These are phyloP conservation scores for Calonectria multiphialidica DNA, from an alignment of 2,329 filamentous ascomycete genomes.

Conservation along the genomic window DNA sequence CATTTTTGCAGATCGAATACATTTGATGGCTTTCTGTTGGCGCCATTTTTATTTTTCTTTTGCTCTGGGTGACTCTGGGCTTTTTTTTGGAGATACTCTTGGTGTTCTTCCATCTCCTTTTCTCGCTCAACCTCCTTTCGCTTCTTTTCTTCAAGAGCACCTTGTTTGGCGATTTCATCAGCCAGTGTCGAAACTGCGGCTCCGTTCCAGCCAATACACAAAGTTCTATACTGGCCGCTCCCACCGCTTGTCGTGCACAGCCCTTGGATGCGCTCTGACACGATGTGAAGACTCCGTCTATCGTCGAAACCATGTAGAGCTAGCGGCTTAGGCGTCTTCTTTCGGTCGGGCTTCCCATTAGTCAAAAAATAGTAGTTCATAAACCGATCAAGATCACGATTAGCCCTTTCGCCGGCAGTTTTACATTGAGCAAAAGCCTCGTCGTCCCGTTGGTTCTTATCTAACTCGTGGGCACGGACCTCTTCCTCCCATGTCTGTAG, in stretches of 20 bases:
- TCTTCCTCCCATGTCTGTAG: conserved; percentile 2
- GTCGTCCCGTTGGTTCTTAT: conserved; percentile 9
- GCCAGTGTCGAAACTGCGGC: not conserved
- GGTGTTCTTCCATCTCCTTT: conserved; percentile 4
- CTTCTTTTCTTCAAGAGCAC: not conserved
- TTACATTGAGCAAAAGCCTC: conserved; percentile 8
- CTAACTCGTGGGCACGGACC: not conserved
- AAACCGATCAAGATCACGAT: not conserved
- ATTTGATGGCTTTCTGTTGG: not conserved
- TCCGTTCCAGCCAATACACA: conserved; percentile 18
- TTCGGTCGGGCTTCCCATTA: conserved; percentile 11
- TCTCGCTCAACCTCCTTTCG: not conserved
- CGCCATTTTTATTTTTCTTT: not conserved
- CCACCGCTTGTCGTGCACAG: not conserved
- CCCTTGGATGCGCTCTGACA: not conserved
- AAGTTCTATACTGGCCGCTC: not conserved
- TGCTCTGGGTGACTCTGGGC: not conserved
- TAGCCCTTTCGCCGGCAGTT: conserved; percentile 11
- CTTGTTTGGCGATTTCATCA: not conserved
- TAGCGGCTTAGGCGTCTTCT: conserved; percentile 7
- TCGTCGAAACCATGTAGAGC: not conserved
- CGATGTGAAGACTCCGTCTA: not conserved
- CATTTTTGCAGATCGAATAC: conserved; percentile 14
- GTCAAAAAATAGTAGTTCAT: conserved; percentile 25
- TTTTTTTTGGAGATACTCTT: not conserved